A percentile compares a stretch with the other conserved stretches of the same genome.
phyloP scores from a whole-genome alignment of 2,329 filamentous ascomycete species.

The Dichotomopilus funicola region DNA sequence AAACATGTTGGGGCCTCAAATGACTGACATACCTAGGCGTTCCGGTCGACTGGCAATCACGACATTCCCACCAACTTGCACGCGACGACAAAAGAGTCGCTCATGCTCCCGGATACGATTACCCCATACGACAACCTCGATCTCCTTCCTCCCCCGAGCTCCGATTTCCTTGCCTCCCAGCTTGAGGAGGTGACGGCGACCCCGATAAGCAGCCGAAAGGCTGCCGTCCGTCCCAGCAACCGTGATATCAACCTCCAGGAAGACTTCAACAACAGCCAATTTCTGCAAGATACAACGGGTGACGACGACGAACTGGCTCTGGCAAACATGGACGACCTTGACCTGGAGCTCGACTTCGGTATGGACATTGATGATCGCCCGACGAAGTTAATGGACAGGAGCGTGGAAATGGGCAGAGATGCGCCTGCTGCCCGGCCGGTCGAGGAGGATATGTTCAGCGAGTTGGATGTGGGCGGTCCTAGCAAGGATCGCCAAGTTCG shows the following conservation, averaged over 20 bases:
- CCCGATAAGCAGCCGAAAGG: conserved; percentile 50
- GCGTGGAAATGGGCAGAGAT: conserved; percentile 86
- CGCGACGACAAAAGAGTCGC: conserved; percentile 73
- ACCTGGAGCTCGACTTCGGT: conserved; percentile 68
- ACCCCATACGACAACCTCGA: conserved; percentile 81
- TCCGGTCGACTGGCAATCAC: conserved; percentile 89
- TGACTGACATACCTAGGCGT: conserved; percentile 57
- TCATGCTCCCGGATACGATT: conserved; percentile 85
- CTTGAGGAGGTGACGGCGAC: conserved; percentile 55
- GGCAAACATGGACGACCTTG: conserved; percentile 58
- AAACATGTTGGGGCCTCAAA: not conserved
- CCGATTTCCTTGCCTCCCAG: conserved; percentile 74
- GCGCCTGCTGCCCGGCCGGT: conserved; percentile 61
- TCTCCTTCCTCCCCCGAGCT: conserved; percentile 77
- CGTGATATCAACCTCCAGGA: conserved; percentile 64
- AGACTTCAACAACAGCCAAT: conserved; percentile 69
- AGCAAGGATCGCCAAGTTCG: conserved; percentile 52
- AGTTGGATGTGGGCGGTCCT: conserved; percentile 51
- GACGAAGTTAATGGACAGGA: conserved; percentile 43
- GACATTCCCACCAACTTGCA: conserved; percentile 82
- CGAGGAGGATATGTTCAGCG: conserved; percentile 64
- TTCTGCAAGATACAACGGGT: conserved; percentile 61
- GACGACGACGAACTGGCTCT: conserved; percentile 52
- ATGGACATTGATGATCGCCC: conserved; percentile 64
- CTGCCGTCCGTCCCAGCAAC: conserved; percentile 44